Base-by-base conservation (phyloP, 169 alveolate species). In the Cystoisospora suis region DNA sequence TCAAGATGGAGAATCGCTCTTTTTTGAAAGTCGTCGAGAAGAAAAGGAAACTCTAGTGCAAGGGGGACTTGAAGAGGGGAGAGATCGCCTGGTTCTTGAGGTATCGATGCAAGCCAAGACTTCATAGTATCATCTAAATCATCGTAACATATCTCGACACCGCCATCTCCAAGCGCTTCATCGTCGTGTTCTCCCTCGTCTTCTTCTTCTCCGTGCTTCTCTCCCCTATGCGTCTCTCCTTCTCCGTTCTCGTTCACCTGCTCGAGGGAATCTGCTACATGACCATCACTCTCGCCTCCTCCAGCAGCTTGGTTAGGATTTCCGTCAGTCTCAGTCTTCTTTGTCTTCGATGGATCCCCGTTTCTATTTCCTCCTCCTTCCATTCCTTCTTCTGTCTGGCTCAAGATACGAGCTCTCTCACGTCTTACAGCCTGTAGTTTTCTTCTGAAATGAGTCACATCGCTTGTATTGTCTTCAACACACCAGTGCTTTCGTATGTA, bases 1-100 rank as follows among this genome's bases (percentile, higher is more conserved):
- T 97, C 99, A 38, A 99, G 94, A 88, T 98, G 97, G 45, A 97
- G 93, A 15, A 98, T 95, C 1, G 99, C 98, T 81, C 99, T 95
- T 91, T 99, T 99, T 96, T 99, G 99, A 94, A 99, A 99, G 70
- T 91, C 97, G 89, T 99, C 99, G 75, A 99, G 95, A 90, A 97
- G 99, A 93, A 98, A 99, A 6, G 98, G 97, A 88, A 96, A 98
- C 77, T 93, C 95, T 42, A 97, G 79, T 0, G 98, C 97, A 75
- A 94, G 95, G 0, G 90, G 90, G 27, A 45, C 87, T 27, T 77
- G 49, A 3, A 29, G 49, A 27, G 87, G 87, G 29, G 87, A 77
- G 34, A 77, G 44, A 20, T 77, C 87, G 0, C 83, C 83, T 4
- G 47, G 58, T 27, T 72, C 83, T 12, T 40, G 83, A 1, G 83